These are phyloP conservation scores for Fusarium tricinctum DNA, from an alignment of 2,329 filamentous ascomycete species.

Conservation along the genomic window DNA sequence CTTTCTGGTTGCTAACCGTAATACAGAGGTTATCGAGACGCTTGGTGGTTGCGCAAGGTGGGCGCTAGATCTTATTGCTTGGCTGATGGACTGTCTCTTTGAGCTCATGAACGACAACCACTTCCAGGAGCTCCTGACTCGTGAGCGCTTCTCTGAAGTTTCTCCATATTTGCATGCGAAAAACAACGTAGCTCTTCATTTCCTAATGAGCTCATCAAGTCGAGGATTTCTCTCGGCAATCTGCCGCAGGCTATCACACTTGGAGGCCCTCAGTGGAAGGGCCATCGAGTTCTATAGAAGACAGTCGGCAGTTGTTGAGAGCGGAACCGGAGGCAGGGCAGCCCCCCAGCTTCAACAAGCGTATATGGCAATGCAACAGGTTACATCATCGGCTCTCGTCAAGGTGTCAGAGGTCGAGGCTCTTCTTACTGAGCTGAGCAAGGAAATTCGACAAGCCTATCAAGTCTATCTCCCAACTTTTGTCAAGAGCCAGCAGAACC, in stretches of 20 bases:
- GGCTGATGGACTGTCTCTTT: constrained; percentile 72
- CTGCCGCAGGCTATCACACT: constrained; percentile 73
- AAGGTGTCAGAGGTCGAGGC: constrained; percentile 74
- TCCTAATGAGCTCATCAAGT: constrained; percentile 80
- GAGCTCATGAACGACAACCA: constrained; percentile 66
- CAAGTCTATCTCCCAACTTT: constrained; percentile 60
- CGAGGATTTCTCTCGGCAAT: constrained; percentile 79
- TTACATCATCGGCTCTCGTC: constrained; percentile 66
- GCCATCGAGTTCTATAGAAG: constrained; percentile 67
- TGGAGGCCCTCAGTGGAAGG: constrained; percentile 64
- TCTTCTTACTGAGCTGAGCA: constrained; percentile 65
- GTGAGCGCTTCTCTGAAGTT: constrained; percentile 63
- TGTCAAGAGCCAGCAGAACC: constrained; percentile 62
- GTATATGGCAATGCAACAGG: constrained; percentile 67
- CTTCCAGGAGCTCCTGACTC: constrained; percentile 65
- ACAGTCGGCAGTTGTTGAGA: constrained; percentile 58
- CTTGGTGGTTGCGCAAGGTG: constrained; percentile 83
- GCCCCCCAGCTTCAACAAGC: constrained; percentile 68
- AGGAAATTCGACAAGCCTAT: constrained; percentile 67
- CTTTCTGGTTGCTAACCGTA: constrained; percentile 15
- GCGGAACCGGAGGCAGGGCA: constrained; percentile 55
- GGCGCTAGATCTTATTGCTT: constrained; percentile 78
- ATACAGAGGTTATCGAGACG: constrained; percentile 76
- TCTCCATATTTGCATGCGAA: constrained; percentile 65
- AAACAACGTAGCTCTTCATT: constrained; percentile 71